These are phyloP conservation scores for Thuidium tamariscinum DNA, from an alignment of 225 moss, liverwort and hornwort species.

Conservation along the genomic window DNA sequence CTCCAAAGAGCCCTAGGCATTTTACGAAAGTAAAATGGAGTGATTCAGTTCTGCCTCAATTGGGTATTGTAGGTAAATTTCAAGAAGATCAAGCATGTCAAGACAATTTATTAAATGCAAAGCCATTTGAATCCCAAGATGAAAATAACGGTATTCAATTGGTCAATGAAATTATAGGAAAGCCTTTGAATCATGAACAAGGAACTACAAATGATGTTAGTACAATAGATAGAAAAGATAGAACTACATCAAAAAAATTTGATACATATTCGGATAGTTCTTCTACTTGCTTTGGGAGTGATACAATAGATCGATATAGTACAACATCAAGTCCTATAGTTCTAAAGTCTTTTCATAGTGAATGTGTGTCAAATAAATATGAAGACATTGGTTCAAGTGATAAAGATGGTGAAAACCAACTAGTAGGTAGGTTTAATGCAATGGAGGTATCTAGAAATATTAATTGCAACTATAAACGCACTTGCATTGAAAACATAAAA, in stretches of 20 bases:
- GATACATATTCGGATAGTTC: not conserved
- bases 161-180: not conserved
- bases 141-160: not conserved
- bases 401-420: not conserved
- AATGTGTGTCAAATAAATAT: not conserved
- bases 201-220: not conserved
- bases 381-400: not conserved
- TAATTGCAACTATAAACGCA: not conserved
- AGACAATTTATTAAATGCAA: not conserved
- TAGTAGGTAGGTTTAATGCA: not conserved
- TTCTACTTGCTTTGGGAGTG: not conserved
- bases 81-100: not conserved
- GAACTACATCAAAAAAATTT: not conserved
- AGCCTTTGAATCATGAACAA: not conserved
- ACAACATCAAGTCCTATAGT: not conserved
- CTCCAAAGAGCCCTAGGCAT: not conserved
- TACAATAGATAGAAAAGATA: not conserved
- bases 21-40: not conserved
- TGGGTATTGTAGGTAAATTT: not conserved
- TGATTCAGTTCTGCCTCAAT: not conserved
- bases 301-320: not conserved
- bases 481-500: not conserved
- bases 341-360: not conserved
- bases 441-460: not conserved
- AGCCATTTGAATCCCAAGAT: not conserved